phyloP scores from a whole-genome alignment of 1,139 yeast species.

The Hansenula sp. region DNA sequence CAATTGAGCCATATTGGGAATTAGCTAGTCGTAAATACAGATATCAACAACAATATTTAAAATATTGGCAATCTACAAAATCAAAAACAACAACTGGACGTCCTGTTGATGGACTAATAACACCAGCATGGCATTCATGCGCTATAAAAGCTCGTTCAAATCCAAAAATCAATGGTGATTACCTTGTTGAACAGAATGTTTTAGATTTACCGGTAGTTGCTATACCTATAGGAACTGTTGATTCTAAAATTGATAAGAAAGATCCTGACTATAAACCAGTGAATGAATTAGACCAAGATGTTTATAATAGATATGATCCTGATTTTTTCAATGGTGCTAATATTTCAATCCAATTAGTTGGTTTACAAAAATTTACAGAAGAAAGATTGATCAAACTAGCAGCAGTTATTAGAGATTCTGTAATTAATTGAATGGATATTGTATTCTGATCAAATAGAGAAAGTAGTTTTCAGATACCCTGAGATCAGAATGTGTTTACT shows the following conservation, averaged over 20 bases:
- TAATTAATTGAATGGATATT: background rate
- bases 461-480: background rate
- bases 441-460: too few relatives aligned
- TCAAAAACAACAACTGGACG: background rate
- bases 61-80: conserved; percentile 1
- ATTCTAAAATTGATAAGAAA: background rate
- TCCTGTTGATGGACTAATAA: conserved; percentile 1
- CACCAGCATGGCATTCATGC: conserved; percentile 3
- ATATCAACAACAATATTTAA: background rate
- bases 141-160: background rate
- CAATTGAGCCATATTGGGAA: background rate
- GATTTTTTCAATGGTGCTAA: conserved; percentile 2
- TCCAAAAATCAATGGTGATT: conserved; percentile 1
- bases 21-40: background rate
- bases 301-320: conserved; percentile 1
- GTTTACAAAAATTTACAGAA: background rate
- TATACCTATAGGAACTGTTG: background rate
- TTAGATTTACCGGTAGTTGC: conserved; percentile 1
- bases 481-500: too few relatives aligned
- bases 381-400: background rate
- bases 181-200: background rate
- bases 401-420: background rate
- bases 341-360: background rate
- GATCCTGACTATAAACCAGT: conserved; percentile 1
- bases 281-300: background rate